These are phyloP conservation scores for Tuber borchii DNA, from an alignment of 495 filamentous ascomycete genomes.

Conservation along the genomic window DNA sequence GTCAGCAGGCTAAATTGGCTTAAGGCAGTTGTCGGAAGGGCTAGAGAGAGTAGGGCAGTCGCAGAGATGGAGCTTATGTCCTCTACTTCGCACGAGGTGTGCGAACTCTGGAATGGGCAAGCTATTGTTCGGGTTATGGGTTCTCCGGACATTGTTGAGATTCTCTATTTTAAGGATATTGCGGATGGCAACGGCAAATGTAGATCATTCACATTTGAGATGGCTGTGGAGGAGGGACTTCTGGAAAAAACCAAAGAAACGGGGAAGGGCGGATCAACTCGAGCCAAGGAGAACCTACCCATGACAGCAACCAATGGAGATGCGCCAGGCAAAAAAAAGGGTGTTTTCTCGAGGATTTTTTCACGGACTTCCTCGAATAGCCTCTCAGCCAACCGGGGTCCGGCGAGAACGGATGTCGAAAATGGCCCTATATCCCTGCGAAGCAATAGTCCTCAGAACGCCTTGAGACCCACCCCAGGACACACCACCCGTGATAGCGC, in stretches of 20 bases:
- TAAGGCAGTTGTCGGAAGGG: conserved; percentile 50
- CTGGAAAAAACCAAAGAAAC: not conserved
- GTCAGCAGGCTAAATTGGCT: conserved; percentile 51
- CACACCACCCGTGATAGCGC: conserved; percentile 6
- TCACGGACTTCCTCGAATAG: not conserved
- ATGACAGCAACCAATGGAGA: not conserved
- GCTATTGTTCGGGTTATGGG: conserved; percentile 30
- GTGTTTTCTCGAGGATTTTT: not conserved
- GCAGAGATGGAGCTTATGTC: conserved; percentile 25
- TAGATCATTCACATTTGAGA: not conserved
- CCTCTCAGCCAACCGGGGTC: not conserved
- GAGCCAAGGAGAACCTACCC: not conserved
- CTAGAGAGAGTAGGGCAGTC: conserved; percentile 35
- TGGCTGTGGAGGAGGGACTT: not conserved
- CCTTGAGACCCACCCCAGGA: not conserved
- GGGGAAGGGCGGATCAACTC: not conserved
- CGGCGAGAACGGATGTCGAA: conserved; percentile 5
- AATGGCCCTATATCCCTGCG: not conserved
- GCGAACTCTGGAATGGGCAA: conserved; percentile 37
- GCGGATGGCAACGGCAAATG: not conserved
- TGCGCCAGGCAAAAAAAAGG: not conserved
- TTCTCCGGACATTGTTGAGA: conserved; percentile 22
- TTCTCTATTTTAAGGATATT: conserved; percentile 17
- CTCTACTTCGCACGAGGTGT: conserved; percentile 26
- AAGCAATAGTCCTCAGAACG: conserved; percentile 1